These are phyloP conservation scores for Ascochyta clinopodiicola DNA, from an alignment of 2,329 filamentous ascomycete species.

Conservation along the genomic window DNA sequence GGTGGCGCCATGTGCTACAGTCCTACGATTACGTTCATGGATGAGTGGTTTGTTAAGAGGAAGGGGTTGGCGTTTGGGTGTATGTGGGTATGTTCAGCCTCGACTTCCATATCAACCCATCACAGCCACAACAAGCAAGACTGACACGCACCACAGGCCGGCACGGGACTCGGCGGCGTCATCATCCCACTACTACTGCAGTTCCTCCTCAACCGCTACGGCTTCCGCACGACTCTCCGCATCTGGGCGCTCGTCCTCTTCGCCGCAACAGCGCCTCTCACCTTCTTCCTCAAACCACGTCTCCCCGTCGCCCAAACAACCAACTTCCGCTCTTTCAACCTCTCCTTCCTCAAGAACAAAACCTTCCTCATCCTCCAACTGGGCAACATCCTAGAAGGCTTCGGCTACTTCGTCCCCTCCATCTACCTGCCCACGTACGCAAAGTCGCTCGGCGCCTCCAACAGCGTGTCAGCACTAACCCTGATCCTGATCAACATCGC, in stretches of 20 bases:
- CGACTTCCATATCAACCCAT: not conserved
- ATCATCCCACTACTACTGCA: constrained; percentile 54
- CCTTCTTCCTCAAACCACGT: constrained; percentile 42
- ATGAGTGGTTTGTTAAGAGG: constrained; percentile 67
- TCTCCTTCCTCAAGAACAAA: constrained; percentile 38
- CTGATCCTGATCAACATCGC: constrained; percentile 48
- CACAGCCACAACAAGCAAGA: not conserved
- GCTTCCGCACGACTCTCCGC: constrained; percentile 51
- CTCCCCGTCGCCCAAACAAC: constrained; percentile 30
- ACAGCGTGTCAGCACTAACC: constrained; percentile 37
- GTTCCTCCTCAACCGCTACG: constrained; percentile 47
- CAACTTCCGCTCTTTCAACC: constrained; percentile 31
- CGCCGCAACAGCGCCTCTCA: constrained; percentile 39
- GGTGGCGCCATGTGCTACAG: constrained; percentile 64
- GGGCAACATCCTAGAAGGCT: constrained; percentile 47
- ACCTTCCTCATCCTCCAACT: constrained; percentile 43
- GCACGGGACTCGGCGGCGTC: constrained; percentile 52
- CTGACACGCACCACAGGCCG: constrained; percentile 27
- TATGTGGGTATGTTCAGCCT: constrained; percentile 55
- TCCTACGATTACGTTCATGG: constrained; percentile 64
- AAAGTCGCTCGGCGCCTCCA: constrained; percentile 30
- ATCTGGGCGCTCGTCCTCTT: constrained; percentile 47
- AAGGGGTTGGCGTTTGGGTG: constrained; percentile 69
- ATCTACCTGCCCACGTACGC: constrained; percentile 50
- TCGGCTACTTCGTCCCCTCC: constrained; percentile 51